These are phyloP conservation scores for Fusarium dlaminii DNA, from an alignment of 2,329 filamentous ascomycete species.

Conservation along the genomic window DNA sequence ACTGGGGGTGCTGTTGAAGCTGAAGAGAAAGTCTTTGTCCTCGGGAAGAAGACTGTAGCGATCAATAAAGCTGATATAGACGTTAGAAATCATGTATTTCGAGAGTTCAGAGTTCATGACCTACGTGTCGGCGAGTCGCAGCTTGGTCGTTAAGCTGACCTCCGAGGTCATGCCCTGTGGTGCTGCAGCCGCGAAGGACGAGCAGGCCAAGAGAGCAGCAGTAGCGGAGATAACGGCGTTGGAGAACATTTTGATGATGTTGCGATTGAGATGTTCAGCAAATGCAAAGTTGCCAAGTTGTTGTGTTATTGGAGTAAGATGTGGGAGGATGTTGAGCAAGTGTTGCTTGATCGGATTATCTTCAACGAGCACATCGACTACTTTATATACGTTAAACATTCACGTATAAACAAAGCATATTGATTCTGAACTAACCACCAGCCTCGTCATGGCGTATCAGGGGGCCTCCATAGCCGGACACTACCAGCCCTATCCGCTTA, in stretches of 20 bases:
- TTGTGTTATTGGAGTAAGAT: not conserved
- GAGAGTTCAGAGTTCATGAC: not conserved
- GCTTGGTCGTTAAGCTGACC: slow-evolving; percentile 48
- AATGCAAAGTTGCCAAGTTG: not conserved
- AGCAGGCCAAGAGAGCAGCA: slow-evolving; percentile 52
- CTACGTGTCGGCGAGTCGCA: slow-evolving; percentile 51
- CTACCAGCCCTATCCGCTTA: not conserved
- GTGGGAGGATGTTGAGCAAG: not conserved
- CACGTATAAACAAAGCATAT: rapidly evolving
- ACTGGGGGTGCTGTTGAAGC: slow-evolving; percentile 52
- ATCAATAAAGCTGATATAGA: slow-evolving; percentile 48
- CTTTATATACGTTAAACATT: slow-evolving; percentile 1
- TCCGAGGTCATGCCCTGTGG: slow-evolving; percentile 24
- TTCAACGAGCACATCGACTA: not conserved
- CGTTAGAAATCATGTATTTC: not conserved
- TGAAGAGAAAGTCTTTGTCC: slow-evolving; percentile 58
- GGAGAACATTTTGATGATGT: slow-evolving; percentile 3
- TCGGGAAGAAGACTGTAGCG: slow-evolving; percentile 55
- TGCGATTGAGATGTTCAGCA: not conserved
- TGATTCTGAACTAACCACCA: no score
- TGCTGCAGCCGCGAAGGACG: slow-evolving; percentile 44
- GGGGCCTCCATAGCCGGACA: not conserved
- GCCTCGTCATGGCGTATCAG: not conserved
- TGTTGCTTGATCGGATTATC: not conserved
- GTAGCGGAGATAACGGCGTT: not conserved